Evolutionary conservation across 345 rosid species (phyloP).

Genomic region (Erucastrum elatum): DNA sequence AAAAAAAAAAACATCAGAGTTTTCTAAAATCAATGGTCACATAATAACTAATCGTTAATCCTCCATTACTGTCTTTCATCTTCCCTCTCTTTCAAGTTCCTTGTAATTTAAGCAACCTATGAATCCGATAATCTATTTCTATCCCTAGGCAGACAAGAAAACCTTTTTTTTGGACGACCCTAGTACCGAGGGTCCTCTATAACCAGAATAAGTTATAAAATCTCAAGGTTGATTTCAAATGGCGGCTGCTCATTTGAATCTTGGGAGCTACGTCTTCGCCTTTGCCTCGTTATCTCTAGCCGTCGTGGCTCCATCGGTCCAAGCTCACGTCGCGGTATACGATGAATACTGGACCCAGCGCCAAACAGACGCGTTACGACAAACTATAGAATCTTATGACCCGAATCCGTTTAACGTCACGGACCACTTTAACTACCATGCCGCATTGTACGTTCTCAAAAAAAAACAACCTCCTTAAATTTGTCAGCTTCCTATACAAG

Average conservation of each 20-base stretch:
- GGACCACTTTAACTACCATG: constrained; percentile 1
- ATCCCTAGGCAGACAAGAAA: background rate
- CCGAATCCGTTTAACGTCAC: background rate
- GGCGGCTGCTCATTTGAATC: background rate
- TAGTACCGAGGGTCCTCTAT: background rate
- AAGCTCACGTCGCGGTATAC: background rate
- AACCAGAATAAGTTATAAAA: background rate
- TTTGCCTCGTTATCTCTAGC: background rate
- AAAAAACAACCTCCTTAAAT: background rate
- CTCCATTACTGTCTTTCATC: constrained; percentile 25
- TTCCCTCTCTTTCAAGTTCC: background rate
- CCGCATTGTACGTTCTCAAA: background rate
- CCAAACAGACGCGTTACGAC: background rate
- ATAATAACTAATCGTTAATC: constrained; percentile 35
- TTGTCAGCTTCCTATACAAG: background rate
- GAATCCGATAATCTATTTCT: background rate
- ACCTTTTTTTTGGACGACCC: background rate
- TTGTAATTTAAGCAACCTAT: background rate
- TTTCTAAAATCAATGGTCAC: constrained; percentile 16
- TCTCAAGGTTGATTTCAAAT: background rate
- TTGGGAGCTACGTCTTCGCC: background rate
- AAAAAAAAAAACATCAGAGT: constrained; percentile 2
- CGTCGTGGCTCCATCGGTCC: background rate
- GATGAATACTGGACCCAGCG: background rate
- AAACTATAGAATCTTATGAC: background rate